Evolutionary conservation across 2,329 filamentous ascomycete genomes (phyloP).

Genomic region (Aspergillus hiratsukae): DNA sequence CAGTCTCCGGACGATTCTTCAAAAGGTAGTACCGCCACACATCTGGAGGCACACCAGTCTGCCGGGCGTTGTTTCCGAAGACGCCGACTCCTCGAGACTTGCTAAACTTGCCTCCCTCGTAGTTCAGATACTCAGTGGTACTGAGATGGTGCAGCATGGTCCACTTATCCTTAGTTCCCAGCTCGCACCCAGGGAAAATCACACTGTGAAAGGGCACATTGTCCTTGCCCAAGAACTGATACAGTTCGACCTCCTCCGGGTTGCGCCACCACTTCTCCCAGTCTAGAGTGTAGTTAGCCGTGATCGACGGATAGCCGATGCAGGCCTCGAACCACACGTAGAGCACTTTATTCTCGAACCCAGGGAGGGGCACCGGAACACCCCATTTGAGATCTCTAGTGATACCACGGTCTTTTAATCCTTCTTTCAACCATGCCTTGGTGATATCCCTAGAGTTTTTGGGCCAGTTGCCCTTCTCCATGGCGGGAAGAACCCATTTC

Average conservation of each 20-base stretch:
- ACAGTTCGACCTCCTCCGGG: conserved; percentile 79
- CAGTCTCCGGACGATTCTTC: conserved; percentile 76
- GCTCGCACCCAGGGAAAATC: conserved; percentile 82
- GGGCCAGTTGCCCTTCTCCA: conserved; percentile 59
- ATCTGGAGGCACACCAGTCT: conserved; percentile 76
- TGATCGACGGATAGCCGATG: conserved; percentile 94
- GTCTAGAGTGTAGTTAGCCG: conserved; percentile 77
- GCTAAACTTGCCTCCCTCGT: conserved; percentile 86
- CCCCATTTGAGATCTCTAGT: conserved; percentile 94
- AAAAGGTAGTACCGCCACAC: conserved; percentile 95
- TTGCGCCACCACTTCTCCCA: conserved; percentile 97
- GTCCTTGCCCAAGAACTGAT: conserved; percentile 95
- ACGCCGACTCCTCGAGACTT: conserved; percentile 88
- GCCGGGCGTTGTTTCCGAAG: conserved; percentile 82
- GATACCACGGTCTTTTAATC: conserved; percentile 80
- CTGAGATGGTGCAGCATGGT: conserved; percentile 84
- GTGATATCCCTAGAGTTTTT: conserved; percentile 43
- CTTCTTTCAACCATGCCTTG: conserved; percentile 58
- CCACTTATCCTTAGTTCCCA: conserved; percentile 82
- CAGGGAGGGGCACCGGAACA: conserved; percentile 55
- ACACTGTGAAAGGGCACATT: conserved; percentile 85
- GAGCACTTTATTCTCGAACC: conserved; percentile 72
- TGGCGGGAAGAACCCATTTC: conserved; percentile 70
- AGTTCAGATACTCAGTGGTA: conserved; percentile 85
- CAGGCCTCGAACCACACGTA: conserved; percentile 94